A percentile compares a stretch with the other conserved stretches of the same genome.
These are phyloP conservation scores for Iris macrosiphon DNA, from an alignment of 106 monocot genomes.

Conservation along the genomic window DNA sequence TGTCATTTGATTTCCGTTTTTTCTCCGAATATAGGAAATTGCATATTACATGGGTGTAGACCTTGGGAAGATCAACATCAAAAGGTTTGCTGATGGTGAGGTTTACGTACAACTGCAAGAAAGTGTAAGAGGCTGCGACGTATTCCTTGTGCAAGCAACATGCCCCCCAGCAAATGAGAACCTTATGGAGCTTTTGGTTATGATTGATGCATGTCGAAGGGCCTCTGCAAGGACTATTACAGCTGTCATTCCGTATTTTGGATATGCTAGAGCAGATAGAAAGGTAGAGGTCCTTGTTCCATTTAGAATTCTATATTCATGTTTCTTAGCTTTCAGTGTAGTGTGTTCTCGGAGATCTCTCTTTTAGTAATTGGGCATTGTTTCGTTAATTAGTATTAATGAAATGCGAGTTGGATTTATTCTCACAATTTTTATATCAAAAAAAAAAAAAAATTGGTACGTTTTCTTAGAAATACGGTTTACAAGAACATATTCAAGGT, in stretches of 20 bases:
- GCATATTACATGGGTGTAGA: constrained; percentile 29
- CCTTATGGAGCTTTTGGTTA: constrained; percentile 39
- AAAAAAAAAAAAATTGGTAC: too few species aligned
- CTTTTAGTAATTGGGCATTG: too few species aligned
- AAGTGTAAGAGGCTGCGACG: constrained; percentile 52
- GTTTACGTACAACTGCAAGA: constrained; percentile 46
- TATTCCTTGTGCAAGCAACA: constrained; percentile 49
- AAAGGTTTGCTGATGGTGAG: constrained; percentile 37
- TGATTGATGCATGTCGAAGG: constrained; percentile 60
- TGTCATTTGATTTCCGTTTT: background rate
- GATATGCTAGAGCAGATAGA: constrained; percentile 57
- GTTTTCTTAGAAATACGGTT: too few species aligned
- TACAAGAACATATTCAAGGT: too few species aligned
- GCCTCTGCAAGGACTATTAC: constrained; percentile 46
- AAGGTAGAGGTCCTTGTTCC: constrained; percentile 18
- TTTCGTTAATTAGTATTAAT: too few species aligned
- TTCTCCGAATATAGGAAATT: constrained; percentile 25
- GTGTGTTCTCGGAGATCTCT: too few species aligned
- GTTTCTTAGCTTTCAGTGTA: background rate
- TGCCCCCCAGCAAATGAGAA: constrained; percentile 54
- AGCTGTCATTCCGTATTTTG: constrained; percentile 55
- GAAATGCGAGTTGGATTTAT: too few species aligned
- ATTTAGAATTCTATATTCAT: background rate
- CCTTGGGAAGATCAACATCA: constrained; percentile 33
- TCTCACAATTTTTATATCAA: too few species aligned